A percentile compares a stretch with the other conserved stretches of the same genome.
These are phyloP conservation scores for Leucoagaricus sp. DNA, from an alignment of 1,284 basidiomycete genomes.

Conservation along the genomic window DNA sequence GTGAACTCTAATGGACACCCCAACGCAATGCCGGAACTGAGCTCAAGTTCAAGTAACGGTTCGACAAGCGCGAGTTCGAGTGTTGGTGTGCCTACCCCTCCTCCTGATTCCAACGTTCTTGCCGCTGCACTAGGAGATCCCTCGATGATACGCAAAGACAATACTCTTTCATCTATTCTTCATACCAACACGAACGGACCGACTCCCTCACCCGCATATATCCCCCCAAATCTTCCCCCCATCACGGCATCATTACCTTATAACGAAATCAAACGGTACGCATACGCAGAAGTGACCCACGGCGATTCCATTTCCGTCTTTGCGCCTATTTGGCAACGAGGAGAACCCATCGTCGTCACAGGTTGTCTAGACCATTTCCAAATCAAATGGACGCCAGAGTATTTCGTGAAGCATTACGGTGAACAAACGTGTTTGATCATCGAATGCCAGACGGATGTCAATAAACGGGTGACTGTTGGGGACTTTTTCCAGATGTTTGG, in stretches of 20 bases:
- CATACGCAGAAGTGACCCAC: slow-evolving; percentile 55
- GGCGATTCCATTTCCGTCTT: slow-evolving; percentile 61
- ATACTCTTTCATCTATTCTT: not conserved
- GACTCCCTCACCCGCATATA: slow-evolving; percentile 12
- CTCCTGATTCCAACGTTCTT: slow-evolving; percentile 13
- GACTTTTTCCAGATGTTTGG: slow-evolving; percentile 86
- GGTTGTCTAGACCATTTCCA: slow-evolving; percentile 62
- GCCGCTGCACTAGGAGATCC: slow-evolving; percentile 10
- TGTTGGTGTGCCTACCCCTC: slow-evolving; percentile 8
- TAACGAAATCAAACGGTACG: slow-evolving; percentile 47
- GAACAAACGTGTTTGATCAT: slow-evolving; percentile 71
- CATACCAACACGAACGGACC: not conserved
- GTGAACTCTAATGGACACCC: not conserved
- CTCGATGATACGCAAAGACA: not conserved
- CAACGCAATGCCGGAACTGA: slow-evolving; percentile 11
- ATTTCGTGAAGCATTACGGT: slow-evolving; percentile 74
- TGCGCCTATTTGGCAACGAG: slow-evolving; percentile 68
- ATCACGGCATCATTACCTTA: slow-evolving; percentile 36
- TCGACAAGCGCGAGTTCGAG: slow-evolving; percentile 9
- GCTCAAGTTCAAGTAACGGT: slow-evolving; percentile 2
- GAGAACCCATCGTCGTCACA: slow-evolving; percentile 78
- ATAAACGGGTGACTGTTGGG: slow-evolving; percentile 63
- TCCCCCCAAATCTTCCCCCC: slow-evolving; percentile 20
- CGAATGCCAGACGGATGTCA: slow-evolving; percentile 76
- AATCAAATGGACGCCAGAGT: slow-evolving; percentile 79